These are phyloP conservation scores for Yamadazyma conglobata DNA, from an alignment of 1,139 yeast genomes.

Conservation along the genomic window DNA sequence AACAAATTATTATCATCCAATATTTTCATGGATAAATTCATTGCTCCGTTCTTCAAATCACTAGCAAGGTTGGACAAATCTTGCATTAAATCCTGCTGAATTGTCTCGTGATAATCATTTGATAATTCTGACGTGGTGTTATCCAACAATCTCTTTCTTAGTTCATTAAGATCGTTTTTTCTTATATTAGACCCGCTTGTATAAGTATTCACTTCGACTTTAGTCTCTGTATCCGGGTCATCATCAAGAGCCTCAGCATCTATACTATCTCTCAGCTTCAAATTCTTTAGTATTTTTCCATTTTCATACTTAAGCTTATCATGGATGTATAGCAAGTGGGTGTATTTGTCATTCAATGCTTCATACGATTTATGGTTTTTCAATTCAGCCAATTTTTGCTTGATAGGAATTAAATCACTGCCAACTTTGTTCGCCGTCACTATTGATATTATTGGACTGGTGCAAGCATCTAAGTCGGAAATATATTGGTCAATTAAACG, in stretches of 20 bases:
- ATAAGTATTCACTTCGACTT: slow-evolving; percentile 2
- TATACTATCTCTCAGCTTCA: too few relatives aligned
- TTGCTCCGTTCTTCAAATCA: slow-evolving; percentile 35
- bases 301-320: slow-evolving; percentile 10
- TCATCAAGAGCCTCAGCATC: background rate
- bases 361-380: slow-evolving; percentile 10
- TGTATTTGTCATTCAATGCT: slow-evolving; percentile 9
- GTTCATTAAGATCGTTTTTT: slow-evolving; percentile 9
- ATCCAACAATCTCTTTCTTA: slow-evolving; percentile 13
- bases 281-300: background rate
- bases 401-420: slow-evolving; percentile 13
- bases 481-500: slow-evolving; percentile 12
- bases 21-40: slow-evolving; percentile 31
- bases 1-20: slow-evolving; percentile 36
- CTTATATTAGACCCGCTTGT: slow-evolving; percentile 2
- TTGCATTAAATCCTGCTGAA: slow-evolving; percentile 39
- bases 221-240: background rate
- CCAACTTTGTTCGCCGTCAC: slow-evolving; percentile 6
- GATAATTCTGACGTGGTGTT: slow-evolving; percentile 6
- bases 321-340: slow-evolving; percentile 8
- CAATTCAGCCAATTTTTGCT: slow-evolving; percentile 7
- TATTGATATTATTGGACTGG: slow-evolving; percentile 4
- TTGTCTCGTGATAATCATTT: slow-evolving; percentile 40
- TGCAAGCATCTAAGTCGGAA: slow-evolving; percentile 4
- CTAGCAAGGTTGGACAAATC: slow-evolving; percentile 39